Evolutionary conservation across 2,329 filamentous ascomycete species (phyloP).

Genomic region (Nannizziopsis arthrosporioides): DNA sequence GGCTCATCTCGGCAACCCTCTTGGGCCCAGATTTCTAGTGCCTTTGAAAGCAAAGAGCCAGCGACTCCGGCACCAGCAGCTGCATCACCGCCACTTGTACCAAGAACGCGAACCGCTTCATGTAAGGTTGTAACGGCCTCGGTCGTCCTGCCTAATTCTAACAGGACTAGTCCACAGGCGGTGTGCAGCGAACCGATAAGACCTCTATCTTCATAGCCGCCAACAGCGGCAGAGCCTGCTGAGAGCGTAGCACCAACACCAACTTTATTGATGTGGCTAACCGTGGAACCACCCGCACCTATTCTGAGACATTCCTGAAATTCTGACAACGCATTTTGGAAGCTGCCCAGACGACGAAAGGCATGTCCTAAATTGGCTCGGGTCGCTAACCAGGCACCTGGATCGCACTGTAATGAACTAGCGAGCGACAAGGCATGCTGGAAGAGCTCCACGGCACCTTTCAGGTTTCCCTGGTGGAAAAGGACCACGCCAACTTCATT

Average conservation of each 20-base stretch:
- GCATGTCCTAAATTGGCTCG: conserved; percentile 85
- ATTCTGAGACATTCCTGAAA: conserved; percentile 81
- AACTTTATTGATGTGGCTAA: conserved; percentile 44
- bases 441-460: conserved; percentile 67
- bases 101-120: conserved; percentile 46
- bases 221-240: conserved; percentile 30
- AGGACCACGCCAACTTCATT: conserved; percentile 96
- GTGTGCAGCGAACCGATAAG: conserved; percentile 38
- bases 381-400: conserved; percentile 69
- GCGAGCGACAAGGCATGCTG: conserved; percentile 64
- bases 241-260: conserved; percentile 26
- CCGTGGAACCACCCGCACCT: conserved; percentile 61
- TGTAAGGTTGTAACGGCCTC: conserved; percentile 75
- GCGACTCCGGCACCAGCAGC: conserved; percentile 38
- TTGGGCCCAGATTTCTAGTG: conserved; percentile 36
- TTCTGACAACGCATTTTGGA: conserved; percentile 60
- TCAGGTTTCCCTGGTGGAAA: conserved; percentile 74
- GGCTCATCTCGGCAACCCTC: conserved; percentile 20
- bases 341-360: conserved; percentile 58
- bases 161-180: conserved; percentile 61
- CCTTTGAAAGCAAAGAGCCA: conserved; percentile 35
- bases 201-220: conserved; percentile 38
- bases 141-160: conserved; percentile 62
- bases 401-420: conserved; percentile 68
- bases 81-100: conserved; percentile 36